phyloP scores from a whole-genome alignment of 2,329 filamentous ascomycete genomes.

The Pseudopithomyces chartarum region DNA sequence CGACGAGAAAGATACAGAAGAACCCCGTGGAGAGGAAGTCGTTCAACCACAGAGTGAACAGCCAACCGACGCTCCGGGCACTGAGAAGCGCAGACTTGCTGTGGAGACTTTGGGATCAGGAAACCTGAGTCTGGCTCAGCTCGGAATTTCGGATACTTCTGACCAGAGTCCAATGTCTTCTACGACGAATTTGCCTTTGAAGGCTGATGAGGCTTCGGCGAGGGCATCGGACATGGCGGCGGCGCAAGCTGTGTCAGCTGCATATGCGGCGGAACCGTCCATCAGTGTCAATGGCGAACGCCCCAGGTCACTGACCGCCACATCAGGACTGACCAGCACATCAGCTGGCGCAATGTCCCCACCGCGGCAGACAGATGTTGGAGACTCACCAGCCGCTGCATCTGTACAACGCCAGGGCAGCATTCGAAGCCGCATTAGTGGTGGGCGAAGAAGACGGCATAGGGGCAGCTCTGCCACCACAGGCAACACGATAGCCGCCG shows the following conservation, averaged over 20 bases:
- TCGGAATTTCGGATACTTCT: conserved; percentile 74
- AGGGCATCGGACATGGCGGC: conserved; percentile 64
- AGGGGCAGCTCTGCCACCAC: conserved; percentile 77
- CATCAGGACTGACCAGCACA: conserved; percentile 34
- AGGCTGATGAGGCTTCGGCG: conserved; percentile 59
- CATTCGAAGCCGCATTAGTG: conserved; percentile 59
- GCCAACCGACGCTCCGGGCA: conserved; percentile 20
- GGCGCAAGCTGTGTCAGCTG: conserved; percentile 64
- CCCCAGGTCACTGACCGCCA: conserved; percentile 46
- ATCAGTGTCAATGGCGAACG: conserved; percentile 38
- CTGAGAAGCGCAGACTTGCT: conserved; percentile 66
- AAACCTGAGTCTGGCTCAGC: conserved; percentile 84
- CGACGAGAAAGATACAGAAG: conserved; percentile 32
- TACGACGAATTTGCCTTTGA: conserved; percentile 60
- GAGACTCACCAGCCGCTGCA: conserved; percentile 61
- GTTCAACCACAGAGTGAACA: conserved; percentile 41
- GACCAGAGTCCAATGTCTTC: conserved; percentile 62
- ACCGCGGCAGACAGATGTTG: conserved; percentile 69
- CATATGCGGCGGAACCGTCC: conserved; percentile 57
- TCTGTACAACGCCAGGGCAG: conserved; percentile 59
- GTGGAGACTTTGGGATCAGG: conserved; percentile 88
- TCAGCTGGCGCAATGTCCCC: conserved; percentile 49
- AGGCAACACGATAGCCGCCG: conserved; percentile 70
- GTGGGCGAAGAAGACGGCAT: conserved; percentile 65
- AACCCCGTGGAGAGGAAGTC: conserved; percentile 49